A percentile compares a stretch with the other conserved stretches of the same genome.
Evolutionary conservation across 768 basidiomycete species (phyloP).

Genomic region (Pilatotrama ljubarskyi): DNA sequence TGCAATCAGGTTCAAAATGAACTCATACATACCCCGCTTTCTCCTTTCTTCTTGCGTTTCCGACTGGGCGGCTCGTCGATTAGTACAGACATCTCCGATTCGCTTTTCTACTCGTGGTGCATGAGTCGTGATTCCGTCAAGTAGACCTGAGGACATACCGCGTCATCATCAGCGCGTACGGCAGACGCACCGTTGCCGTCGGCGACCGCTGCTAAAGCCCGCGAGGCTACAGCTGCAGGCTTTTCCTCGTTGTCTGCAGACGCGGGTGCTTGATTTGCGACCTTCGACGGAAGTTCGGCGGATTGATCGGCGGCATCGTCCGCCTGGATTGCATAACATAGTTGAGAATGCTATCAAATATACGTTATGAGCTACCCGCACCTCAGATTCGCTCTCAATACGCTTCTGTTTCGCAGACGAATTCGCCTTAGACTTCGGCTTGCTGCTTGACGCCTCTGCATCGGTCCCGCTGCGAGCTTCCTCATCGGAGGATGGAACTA

Average conservation of each 20-base stretch:
- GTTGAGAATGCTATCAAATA: neutral
- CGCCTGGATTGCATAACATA: neutral
- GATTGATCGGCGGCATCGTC: neutral
- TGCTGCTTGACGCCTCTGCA: neutral
- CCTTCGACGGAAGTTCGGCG: neutral
- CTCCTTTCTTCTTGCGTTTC: conserved; percentile 40
- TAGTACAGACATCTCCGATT: conserved; percentile 61
- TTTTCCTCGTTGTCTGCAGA: neutral
- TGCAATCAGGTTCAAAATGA: neutral
- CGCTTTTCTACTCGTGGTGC: conserved; percentile 39
- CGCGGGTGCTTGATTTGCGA: neutral
- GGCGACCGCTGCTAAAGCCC: neutral
- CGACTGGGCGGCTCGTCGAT: conserved; percentile 56
- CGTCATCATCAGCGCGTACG: neutral
- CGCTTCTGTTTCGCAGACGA: conserved; percentile 2
- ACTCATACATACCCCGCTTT: conserved; percentile 33
- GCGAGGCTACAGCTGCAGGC: neutral
- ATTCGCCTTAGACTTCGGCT: conserved; percentile 11
- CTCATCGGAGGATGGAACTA: conserved; percentile 14
- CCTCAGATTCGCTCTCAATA: conserved; percentile 10
- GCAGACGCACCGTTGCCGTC: too few relatives aligned
- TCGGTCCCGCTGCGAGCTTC: neutral
- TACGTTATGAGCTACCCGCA: neutral
- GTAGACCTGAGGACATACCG: neutral
- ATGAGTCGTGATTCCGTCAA: neutral